Evolutionary conservation across 306 rosid species (phyloP), one percentile per base, ranked within the genome.

Genomic region (Abrus pulchellus): DNA sequence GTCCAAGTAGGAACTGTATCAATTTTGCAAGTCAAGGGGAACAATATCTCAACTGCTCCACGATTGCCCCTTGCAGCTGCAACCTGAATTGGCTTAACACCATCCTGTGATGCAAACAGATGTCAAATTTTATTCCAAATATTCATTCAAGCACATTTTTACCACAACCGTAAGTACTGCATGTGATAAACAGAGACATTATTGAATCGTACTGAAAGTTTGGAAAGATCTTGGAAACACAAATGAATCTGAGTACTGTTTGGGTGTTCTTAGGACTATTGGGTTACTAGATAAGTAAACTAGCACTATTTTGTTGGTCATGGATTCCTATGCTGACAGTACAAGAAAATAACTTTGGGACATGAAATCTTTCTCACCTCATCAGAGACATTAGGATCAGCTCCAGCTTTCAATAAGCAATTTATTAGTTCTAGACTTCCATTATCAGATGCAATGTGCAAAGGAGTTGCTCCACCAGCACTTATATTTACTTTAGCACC

Each of bases 401-500:
- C 97, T 69, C 97, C 99, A 74, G 94, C 98, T 85, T 87, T 85
- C 87, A 93, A 82, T 82, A 96, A 84, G 84, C 89, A 82, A 47
- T 81, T 85, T 72, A 93, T 72, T 68, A 96, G 85, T 83, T 92
- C 93, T 40, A 81, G 36, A 80, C 85, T 88, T 68, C 92, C 98
- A 82, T 61, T 82, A 82, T 93, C 97, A 80, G 98, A 90, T 81
- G 98, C 97, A 79, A 93, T 88, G 82, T 89, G 99, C 84, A 93
- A 87, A 69, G 99, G 97, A 61, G 98, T 90, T 50, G 97, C 98
- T 86, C 99, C 99, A 83, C 99, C 94, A 68, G 93, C 97, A 81
- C 84, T 86, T 54, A 96, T 48, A 90, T 96, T 92, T 76, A 87
- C 97, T 75, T 90, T 85, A 56, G 90, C 94, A 80, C 98, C 99